Percentiles rank a stretch among this genome's conserved stretches.
Conservation (phyloP, 352 stramenopile species). For the Phytophthora pini region DNA sequence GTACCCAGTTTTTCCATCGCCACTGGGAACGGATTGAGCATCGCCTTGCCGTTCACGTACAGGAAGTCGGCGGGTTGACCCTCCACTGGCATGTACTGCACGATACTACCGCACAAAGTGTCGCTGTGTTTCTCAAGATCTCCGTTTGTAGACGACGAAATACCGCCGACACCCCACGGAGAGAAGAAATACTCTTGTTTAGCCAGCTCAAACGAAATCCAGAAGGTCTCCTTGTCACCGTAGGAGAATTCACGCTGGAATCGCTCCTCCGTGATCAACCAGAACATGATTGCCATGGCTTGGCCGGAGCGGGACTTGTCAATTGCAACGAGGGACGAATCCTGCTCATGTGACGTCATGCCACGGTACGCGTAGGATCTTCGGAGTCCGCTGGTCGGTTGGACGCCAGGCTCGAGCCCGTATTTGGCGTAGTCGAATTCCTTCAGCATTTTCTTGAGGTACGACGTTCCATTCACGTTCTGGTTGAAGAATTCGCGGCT, state of each 20-base stretch:
- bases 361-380: conserved; percentile 48
- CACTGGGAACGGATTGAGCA: conserved; percentile 56
- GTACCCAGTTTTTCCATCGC: conserved; percentile 38
- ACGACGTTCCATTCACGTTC: conserved; percentile 31
- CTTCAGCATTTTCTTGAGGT: conserved; percentile 49
- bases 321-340: conserved; percentile 69
- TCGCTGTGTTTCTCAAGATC: conserved; percentile 59
- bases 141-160: conserved; percentile 50
- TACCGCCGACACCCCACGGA: conserved; percentile 55
- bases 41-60: conserved; percentile 64
- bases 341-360: conserved; percentile 61
- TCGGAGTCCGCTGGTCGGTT: conserved; percentile 34
- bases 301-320: conserved; percentile 56
- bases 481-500: conserved; percentile 58
- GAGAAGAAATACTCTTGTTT: conserved; percentile 64
- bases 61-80: conserved; percentile 42
- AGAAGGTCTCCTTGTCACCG: conserved; percentile 78
- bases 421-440: conserved; percentile 64
- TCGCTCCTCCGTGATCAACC: conserved; percentile 61
- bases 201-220: conserved; percentile 67
- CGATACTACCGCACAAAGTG: conserved; percentile 69
- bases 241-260: conserved; percentile 61
- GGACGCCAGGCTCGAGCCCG: conserved; percentile 17
- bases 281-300: conserved; percentile 62
- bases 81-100: conserved; percentile 59